These are phyloP conservation scores for Vitis vinifera DNA, from an alignment of 164 flowering plant genomes.

Conservation along the genomic window DNA sequence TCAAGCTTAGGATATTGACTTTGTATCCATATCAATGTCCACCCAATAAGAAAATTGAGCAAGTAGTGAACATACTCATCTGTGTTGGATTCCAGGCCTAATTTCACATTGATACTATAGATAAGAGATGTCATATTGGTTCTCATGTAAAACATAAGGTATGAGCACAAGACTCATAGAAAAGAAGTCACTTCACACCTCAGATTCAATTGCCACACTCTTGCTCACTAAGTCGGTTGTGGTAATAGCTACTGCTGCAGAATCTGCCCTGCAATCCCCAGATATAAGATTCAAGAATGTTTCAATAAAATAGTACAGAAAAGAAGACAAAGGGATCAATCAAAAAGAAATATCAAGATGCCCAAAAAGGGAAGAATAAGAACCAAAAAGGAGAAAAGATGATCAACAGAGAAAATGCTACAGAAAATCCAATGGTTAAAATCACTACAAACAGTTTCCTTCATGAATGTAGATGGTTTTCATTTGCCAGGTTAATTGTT, in stretches of 20 bases:
- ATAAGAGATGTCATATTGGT: too few relatives aligned
- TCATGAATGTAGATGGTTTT: neutral
- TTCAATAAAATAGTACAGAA: neutral
- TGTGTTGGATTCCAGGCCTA: too few relatives aligned
- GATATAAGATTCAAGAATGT: conserved; percentile 13
- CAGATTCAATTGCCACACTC: conserved; percentile 83
- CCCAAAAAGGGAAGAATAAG: neutral
- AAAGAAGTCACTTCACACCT: conserved; percentile 39
- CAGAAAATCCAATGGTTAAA: neutral
- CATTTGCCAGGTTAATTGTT: neutral
- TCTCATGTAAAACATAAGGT: neutral
- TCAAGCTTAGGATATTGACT: too few relatives aligned
- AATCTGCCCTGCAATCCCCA: conserved; percentile 69
- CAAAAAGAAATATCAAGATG: neutral
- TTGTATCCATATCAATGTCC: too few relatives aligned
- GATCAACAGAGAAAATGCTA: neutral
- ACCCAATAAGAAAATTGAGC: too few relatives aligned
- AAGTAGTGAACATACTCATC: too few relatives aligned
- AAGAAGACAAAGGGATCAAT: neutral
- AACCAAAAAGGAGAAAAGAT: neutral
- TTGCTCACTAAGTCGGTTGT: conserved; percentile 98
- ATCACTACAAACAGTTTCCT: neutral
- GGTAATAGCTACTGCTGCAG: conserved; percentile 95
- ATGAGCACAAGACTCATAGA: neutral
- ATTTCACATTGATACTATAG: too few relatives aligned